Conservation (phyloP, 805 yeast genomes). For the Saccharomycopsis babjevae region DNA sequence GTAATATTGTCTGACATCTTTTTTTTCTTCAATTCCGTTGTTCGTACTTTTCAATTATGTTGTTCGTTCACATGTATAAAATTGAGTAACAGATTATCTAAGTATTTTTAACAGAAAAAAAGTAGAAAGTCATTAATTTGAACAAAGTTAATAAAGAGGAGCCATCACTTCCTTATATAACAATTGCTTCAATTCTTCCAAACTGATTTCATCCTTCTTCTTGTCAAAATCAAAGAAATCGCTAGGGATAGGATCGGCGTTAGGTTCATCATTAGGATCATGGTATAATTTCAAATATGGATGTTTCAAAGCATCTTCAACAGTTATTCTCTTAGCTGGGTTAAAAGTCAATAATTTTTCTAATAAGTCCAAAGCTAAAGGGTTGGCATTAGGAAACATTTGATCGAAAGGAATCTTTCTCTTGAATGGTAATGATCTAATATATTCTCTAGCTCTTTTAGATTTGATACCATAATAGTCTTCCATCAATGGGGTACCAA, state of each 20-base stretch:
- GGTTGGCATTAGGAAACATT: conserved; percentile 38
- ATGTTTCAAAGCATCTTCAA: conserved; percentile 63
- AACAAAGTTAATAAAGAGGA: conserved; percentile 7
- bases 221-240: conserved; percentile 87
- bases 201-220: conserved; percentile 64
- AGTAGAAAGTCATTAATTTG: background rate
- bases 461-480: conserved; percentile 67
- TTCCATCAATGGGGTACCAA: conserved; percentile 67
- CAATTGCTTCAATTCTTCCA: conserved; percentile 67
- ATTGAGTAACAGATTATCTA: background rate
- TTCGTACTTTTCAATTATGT: no score
- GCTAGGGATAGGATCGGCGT: conserved; percentile 61
- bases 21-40: background rate
- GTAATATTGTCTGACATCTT: background rate
- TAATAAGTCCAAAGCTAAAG: conserved; percentile 47
- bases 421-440: conserved; percentile 53
- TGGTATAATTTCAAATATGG: conserved; percentile 63
- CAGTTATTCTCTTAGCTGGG: conserved; percentile 65
- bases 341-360: conserved; percentile 64
- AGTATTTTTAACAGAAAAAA: background rate
- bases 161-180: conserved; percentile 73
- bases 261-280: conserved; percentile 64
- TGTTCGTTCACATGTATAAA: no score
- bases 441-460: conserved; percentile 68
- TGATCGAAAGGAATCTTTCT: conserved; percentile 43